Evolutionary conservation across 2,329 filamentous ascomycete genomes (phyloP), one percentile per base, ranked within the genome.

Genomic region (Cadophora gregata): DNA sequence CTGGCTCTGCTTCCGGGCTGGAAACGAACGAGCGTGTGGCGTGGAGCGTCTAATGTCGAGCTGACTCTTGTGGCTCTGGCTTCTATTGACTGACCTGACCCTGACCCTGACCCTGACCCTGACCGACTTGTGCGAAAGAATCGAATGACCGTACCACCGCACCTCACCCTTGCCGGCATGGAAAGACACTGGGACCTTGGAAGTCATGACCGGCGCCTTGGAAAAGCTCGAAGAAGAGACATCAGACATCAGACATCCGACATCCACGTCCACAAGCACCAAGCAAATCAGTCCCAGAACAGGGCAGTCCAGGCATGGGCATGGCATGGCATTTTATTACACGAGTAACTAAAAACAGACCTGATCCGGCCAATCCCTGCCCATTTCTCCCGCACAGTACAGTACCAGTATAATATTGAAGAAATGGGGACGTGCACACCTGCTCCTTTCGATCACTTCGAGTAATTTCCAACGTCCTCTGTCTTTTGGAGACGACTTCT

Each of bases 391-490:
- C 58, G 24, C 42, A 38, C 21, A 48, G 45, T 48, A 48, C 45
- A 48, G 45, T 48, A 48, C 14, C 19, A 16, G 14, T n/a, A 53
- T 47, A 21, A 21, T 47, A 42, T 42, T 42, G 38, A 36, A 10
- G 29, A 33, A 21, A 19, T 6, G 10, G 55, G 55, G 55, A 38
- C 55, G 55, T 58, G 55, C 55, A 58, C 55, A 42, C 55, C 31
- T 58, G 12, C 55, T n/a, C 25, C 31, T 58, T 38, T 33, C 16
- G 55, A 42, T 58, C 31, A 42, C 16, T 58, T 58, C 53, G 38
- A 56, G 55, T 58, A 58, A 58, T 58, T 58, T 24, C 31, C 21
- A 36, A 58, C 55, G 31, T 38, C 55, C 31, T 58, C 33, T 33
- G n/a, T 42, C 31, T 56, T 8, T 36, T 24, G 8, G 19, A 56